These are phyloP conservation scores for Penicillium lividum DNA, from an alignment of 495 filamentous ascomycete species.

Conservation along the genomic window DNA sequence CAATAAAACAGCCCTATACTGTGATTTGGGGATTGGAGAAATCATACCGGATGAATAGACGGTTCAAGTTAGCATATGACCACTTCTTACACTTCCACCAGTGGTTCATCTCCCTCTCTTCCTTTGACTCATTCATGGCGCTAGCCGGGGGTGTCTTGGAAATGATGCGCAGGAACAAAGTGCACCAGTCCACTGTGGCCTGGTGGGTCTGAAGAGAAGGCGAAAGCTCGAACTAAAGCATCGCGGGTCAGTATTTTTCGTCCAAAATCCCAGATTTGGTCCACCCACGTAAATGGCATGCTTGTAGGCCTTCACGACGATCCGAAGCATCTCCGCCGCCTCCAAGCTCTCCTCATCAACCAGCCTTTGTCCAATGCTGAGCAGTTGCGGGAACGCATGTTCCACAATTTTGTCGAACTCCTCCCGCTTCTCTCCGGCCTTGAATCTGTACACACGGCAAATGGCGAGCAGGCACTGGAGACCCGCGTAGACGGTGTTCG, in stretches of 20 bases:
- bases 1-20: slow-evolving; percentile 2
- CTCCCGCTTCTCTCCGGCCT: slow-evolving; percentile 73
- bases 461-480: slow-evolving; percentile 91
- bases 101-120: slow-evolving; percentile 88
- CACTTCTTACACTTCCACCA: slow-evolving; percentile 99
- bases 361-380: slow-evolving; percentile 81
- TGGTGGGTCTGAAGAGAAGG: slow-evolving; percentile 72
- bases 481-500: slow-evolving; percentile 84
- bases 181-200: slow-evolving; percentile 90
- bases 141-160: slow-evolving; percentile 78
- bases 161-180: slow-evolving; percentile 86
- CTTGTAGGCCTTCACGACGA: slow-evolving; percentile 93
- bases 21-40: slow-evolving; percentile 1
- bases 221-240: slow-evolving; percentile 77
- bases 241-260: slow-evolving; percentile 19
- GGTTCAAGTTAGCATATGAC: slow-evolving; percentile 96
- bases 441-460: slow-evolving; percentile 92
- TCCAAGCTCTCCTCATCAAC: slow-evolving; percentile 89
- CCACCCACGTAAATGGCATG: slow-evolving; percentile 90
- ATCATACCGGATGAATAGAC: slow-evolving; percentile 84
- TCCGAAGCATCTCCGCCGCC: slow-evolving; percentile 94
- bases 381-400: slow-evolving; percentile 85
- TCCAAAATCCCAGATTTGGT: neutral
- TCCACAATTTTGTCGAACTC: slow-evolving; percentile 95
- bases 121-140: slow-evolving; percentile 76